Percentiles rank a stretch among this genome's conserved stretches.
Conservation (phyloP, 345 rosid species). For the Eucalyptus sp. region DNA sequence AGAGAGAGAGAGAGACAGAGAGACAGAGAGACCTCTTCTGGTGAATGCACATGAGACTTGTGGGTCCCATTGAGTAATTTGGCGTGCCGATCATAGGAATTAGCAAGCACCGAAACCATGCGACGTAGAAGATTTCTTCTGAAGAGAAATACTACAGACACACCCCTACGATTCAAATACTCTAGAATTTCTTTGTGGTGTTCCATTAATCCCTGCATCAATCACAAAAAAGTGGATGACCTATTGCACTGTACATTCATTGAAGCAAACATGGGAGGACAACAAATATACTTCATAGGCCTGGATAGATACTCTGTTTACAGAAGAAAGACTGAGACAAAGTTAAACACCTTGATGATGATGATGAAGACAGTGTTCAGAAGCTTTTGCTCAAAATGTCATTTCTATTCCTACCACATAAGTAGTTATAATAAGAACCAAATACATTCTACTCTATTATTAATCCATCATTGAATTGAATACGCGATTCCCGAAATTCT, state of each 20-base stretch:
- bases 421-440: background rate
- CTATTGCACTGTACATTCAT: background rate
- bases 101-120: conserved; percentile 78
- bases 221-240: background rate
- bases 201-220: conserved; percentile 63
- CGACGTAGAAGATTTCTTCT: conserved; percentile 74
- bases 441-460: background rate
- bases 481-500: background rate
- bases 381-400: background rate
- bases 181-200: conserved; percentile 55
- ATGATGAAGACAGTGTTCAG: background rate
- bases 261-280: background rate
- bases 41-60: conserved; percentile 96
- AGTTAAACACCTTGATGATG: background rate
- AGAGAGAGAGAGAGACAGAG: too few species aligned
- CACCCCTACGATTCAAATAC: conserved; percentile 82
- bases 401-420: background rate
- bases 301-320: background rate
- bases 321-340: background rate
- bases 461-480: background rate
- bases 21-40: conserved; percentile 47
- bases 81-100: conserved; percentile 77
- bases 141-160: conserved; percentile 62
- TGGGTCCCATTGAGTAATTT: conserved; percentile 92
- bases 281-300: background rate